Percentiles rank a stretch among this genome's conserved stretches.
phyloP scores from a whole-genome alignment of 2,329 filamentous ascomycete genomes.

The Talaromyces verruculosus region DNA sequence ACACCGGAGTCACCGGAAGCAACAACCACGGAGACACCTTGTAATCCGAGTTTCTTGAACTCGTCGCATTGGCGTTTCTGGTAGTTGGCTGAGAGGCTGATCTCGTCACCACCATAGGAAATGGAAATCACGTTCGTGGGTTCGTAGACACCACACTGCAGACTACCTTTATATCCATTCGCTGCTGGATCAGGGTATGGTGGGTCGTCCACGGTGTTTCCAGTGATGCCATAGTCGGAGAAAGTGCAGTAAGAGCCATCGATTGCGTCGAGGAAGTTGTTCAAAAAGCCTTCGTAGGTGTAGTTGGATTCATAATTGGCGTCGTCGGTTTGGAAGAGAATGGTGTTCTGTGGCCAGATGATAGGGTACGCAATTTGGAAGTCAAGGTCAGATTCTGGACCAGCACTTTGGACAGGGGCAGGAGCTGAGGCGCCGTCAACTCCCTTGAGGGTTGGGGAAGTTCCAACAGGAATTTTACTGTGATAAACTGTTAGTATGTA shows the following conservation, averaged over 20 bases:
- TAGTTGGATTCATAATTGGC: conserved; percentile 41
- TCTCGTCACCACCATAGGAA: conserved; percentile 57
- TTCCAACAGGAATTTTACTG: conserved; percentile 40
- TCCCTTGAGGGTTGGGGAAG: conserved; percentile 40
- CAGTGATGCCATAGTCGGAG: conserved; percentile 33
- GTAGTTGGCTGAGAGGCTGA: conserved; percentile 56
- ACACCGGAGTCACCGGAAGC: conserved; percentile 34
- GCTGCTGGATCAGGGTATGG: conserved; percentile 42
- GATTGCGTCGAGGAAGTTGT: conserved; percentile 51
- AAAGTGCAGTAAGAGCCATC: conserved; percentile 53
- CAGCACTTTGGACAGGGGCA: conserved; percentile 30
- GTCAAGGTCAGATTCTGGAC: conserved; percentile 47
- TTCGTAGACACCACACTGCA: conserved; percentile 47
- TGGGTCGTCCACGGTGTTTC: conserved; percentile 44
- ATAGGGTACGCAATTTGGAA: conserved; percentile 50
- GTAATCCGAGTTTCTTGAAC: conserved; percentile 53
- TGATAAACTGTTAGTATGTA: conserved; percentile 22
- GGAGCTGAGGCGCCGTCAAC: conserved; percentile 45
- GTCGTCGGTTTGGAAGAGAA: conserved; percentile 52
- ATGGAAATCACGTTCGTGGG: conserved; percentile 59
- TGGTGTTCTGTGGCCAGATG: conserved; percentile 50
- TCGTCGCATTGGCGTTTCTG: conserved; percentile 50
- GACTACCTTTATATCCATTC: conserved; percentile 44
- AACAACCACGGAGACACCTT: conserved; percentile 35
- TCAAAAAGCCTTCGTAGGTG: conserved; percentile 42